phyloP scores from a whole-genome alignment of 1,139 yeast genomes.

The Geotrichum candidum region DNA sequence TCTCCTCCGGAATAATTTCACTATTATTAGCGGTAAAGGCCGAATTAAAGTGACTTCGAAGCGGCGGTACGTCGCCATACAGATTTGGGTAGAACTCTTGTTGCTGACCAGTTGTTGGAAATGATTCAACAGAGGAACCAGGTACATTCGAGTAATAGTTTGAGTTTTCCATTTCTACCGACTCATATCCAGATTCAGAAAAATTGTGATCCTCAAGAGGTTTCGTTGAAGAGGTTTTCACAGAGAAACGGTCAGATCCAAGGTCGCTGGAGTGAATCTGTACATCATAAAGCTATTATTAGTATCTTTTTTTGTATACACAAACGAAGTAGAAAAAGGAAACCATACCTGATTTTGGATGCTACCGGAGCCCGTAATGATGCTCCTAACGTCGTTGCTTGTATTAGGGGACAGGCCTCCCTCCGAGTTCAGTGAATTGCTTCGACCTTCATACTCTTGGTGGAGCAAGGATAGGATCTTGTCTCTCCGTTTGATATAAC shows the following conservation, averaged over 20 bases:
- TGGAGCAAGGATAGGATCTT: constrained; percentile 35
- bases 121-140: constrained; percentile 5
- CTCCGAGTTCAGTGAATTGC: background rate
- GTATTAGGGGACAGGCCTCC: background rate
- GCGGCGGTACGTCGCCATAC: constrained; percentile 11
- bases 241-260: constrained; percentile 12
- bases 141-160: constrained; percentile 1
- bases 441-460: background rate
- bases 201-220: constrained; percentile 8
- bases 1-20: background rate
- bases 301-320: background rate
- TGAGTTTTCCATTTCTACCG: background rate
- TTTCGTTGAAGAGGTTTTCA: constrained; percentile 12
- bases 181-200: constrained; percentile 5
- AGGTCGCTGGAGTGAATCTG: constrained; percentile 10
- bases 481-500: constrained; percentile 53
- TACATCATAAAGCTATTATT: background rate
- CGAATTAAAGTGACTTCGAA: background rate
- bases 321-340: background rate
- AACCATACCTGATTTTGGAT: background rate
- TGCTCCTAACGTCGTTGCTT: constrained; percentile 4
- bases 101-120: background rate
- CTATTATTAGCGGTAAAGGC: background rate
- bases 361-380: background rate
- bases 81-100: constrained; percentile 3